Conservation (phyloP, 2,329 filamentous ascomycete species). For the Aspergillus calidoustus region DNA sequence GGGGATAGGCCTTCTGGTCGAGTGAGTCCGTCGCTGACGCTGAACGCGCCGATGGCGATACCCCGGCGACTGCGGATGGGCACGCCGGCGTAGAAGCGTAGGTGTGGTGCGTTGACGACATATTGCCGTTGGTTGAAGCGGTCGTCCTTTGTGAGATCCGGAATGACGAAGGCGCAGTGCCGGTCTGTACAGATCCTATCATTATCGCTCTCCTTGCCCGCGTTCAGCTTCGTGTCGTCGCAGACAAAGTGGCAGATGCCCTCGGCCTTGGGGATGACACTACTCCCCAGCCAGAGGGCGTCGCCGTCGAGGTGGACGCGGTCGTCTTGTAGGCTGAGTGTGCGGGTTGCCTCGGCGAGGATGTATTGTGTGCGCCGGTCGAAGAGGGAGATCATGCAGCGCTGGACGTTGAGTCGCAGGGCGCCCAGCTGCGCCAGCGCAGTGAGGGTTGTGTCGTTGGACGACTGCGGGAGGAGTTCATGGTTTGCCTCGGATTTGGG, state of each 20-base stretch:
- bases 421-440: conserved; percentile 57
- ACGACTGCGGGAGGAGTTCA: conserved; percentile 29
- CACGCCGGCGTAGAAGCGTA: conserved; percentile 59
- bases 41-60: conserved; percentile 16
- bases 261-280: conserved; percentile 33
- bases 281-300: conserved; percentile 34
- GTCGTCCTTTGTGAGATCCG: conserved; percentile 11
- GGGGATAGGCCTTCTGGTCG: conserved; percentile 1
- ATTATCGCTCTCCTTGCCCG: neutral
- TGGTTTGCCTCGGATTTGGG: neutral
- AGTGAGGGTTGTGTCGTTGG: conserved; percentile 46
- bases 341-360: conserved; percentile 56
- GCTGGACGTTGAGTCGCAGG: conserved; percentile 48
- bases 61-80: conserved; percentile 58
- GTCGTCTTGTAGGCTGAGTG: conserved; percentile 33
- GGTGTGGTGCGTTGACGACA: conserved; percentile 31
- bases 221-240: neutral
- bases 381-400: conserved; percentile 58
- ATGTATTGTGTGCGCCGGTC: conserved; percentile 55
- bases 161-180: conserved; percentile 2
- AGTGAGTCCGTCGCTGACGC: conserved; percentile 10
- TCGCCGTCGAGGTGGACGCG: conserved; percentile 22
- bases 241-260: conserved; percentile 35
- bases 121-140: conserved; percentile 6
- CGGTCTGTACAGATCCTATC: neutral